A percentile compares a stretch with the other conserved stretches of the same genome.
Conservation (phyloP, 768 basidiomycete species). For the Suillus subalutaceus region DNA sequence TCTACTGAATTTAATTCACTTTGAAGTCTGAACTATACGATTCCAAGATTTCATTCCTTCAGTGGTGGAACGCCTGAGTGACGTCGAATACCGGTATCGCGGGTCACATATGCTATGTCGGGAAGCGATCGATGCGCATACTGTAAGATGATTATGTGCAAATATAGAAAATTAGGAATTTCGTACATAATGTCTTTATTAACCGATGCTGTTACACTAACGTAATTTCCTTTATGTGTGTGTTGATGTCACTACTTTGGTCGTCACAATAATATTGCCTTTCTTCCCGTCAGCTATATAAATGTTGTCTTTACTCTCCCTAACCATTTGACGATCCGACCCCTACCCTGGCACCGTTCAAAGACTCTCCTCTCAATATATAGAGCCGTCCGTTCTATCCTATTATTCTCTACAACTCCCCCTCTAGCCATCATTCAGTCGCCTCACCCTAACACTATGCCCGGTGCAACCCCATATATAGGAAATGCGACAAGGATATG, state of each 20-base stretch:
- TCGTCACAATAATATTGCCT: slow-evolving; percentile 28
- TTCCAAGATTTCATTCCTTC: not conserved
- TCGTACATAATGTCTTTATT: slow-evolving; percentile 24
- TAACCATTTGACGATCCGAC: slow-evolving; percentile 13
- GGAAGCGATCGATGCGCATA: slow-evolving; percentile 10
- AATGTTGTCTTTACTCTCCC: slow-evolving; percentile 22
- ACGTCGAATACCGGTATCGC: slow-evolving; percentile 3
- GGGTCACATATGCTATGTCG: not conserved
- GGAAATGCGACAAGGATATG: slow-evolving; percentile 70
- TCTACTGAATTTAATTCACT: not conserved
- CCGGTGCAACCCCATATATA: slow-evolving; percentile 39
- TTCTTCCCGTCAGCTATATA: slow-evolving; percentile 36
- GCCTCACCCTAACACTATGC: slow-evolving; percentile 22
- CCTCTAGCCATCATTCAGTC: slow-evolving; percentile 1
- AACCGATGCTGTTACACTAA: slow-evolving; percentile 27
- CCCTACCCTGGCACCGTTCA: slow-evolving; percentile 11
- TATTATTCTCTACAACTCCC: not conserved
- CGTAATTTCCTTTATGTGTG: slow-evolving; percentile 22
- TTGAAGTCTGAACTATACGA: not conserved
- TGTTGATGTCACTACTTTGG: slow-evolving; percentile 35
- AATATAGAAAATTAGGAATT: slow-evolving; percentile 9
- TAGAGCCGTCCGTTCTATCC: not conserved
- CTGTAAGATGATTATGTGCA: slow-evolving; percentile 6
- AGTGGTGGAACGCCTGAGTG: not conserved
- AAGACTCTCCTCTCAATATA: not conserved